Conservation (phyloP, 179 eudicot genomes). For the Actinidia chinensis region DNA sequence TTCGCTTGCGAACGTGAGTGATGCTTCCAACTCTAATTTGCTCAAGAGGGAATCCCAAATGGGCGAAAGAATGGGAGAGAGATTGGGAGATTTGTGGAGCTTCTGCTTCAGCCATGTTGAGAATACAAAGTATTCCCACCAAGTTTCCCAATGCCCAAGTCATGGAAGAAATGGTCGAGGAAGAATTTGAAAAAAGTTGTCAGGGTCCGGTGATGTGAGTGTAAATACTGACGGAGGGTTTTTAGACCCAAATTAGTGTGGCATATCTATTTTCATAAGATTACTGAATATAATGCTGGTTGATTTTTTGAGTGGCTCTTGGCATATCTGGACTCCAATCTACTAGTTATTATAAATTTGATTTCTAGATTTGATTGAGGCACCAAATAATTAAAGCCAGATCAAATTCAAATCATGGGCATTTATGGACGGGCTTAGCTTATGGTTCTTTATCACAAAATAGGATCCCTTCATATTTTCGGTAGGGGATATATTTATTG, state of each 20-base stretch:
- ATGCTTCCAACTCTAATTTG: slow-evolving; percentile 31
- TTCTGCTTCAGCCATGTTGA: slow-evolving; percentile 34
- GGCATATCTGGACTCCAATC: background rate
- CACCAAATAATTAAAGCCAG: background rate
- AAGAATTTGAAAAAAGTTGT: slow-evolving; percentile 26
- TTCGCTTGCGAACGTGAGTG: slow-evolving; percentile 36
- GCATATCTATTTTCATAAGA: too few relatives aligned
- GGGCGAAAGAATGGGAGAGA: slow-evolving; percentile 42
- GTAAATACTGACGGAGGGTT: slow-evolving; percentile 24
- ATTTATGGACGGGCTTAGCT: background rate
- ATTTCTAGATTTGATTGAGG: background rate
- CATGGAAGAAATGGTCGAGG: slow-evolving; percentile 22
- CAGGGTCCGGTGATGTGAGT: slow-evolving; percentile 22
- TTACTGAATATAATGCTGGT: too few relatives aligned
- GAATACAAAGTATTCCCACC: slow-evolving; percentile 27
- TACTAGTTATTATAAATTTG: background rate
- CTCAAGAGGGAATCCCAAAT: slow-evolving; percentile 28
- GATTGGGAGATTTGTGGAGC: slow-evolving; percentile 33
- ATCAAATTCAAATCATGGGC: background rate
- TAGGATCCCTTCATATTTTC: background rate
- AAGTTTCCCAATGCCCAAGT: slow-evolving; percentile 28
- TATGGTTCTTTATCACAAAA: background rate
- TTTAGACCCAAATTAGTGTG: too few relatives aligned
- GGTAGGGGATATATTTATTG: background rate
- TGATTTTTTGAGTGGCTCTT: background rate